These are phyloP conservation scores for Zymoseptoria passerinii DNA, from an alignment of 2,329 filamentous ascomycete species.

Conservation along the genomic window DNA sequence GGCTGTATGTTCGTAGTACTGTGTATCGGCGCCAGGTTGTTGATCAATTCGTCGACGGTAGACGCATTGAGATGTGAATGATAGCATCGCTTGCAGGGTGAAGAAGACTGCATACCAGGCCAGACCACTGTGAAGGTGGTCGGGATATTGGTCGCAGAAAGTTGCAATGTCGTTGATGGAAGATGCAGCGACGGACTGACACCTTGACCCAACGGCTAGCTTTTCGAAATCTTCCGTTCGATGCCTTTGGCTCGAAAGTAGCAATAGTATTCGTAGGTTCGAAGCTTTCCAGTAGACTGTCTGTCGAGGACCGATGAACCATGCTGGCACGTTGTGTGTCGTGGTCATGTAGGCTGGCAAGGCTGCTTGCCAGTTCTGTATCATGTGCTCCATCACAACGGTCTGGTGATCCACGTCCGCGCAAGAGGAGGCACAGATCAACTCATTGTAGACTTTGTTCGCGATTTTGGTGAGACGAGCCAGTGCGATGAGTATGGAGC, in stretches of 20 bases:
- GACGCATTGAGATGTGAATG: constrained; percentile 6
- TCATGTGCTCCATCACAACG: constrained; percentile 15
- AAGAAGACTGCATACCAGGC: constrained; percentile 19
- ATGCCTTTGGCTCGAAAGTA: constrained; percentile 12
- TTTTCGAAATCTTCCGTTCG: constrained; percentile 11
- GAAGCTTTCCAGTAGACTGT: constrained; percentile 18
- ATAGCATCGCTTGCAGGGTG: constrained; percentile 14
- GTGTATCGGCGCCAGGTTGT: not conserved
- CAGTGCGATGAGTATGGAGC: constrained; percentile 14
- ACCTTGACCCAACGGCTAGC: constrained; percentile 10
- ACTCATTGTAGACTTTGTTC: constrained; percentile 13
- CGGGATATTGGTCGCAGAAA: constrained; percentile 11
- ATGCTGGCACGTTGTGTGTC: constrained; percentile 9
- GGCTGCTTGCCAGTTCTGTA: constrained; percentile 14
- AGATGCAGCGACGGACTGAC: constrained; percentile 9
- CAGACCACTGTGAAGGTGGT: constrained; percentile 9
- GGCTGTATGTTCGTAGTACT: constrained; percentile 4
- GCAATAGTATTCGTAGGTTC: constrained; percentile 16
- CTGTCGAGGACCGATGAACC: constrained; percentile 17
- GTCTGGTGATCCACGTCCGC: constrained; percentile 10
- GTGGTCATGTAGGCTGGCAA: constrained; percentile 14
- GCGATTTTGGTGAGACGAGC: constrained; percentile 16
- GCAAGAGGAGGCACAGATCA: constrained; percentile 9
- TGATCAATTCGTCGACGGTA: constrained; percentile 3
- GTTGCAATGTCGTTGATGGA: constrained; percentile 9